Base-by-base conservation (phyloP, 2,329 filamentous ascomycete species). In the Cladosporium sp. region DNA sequence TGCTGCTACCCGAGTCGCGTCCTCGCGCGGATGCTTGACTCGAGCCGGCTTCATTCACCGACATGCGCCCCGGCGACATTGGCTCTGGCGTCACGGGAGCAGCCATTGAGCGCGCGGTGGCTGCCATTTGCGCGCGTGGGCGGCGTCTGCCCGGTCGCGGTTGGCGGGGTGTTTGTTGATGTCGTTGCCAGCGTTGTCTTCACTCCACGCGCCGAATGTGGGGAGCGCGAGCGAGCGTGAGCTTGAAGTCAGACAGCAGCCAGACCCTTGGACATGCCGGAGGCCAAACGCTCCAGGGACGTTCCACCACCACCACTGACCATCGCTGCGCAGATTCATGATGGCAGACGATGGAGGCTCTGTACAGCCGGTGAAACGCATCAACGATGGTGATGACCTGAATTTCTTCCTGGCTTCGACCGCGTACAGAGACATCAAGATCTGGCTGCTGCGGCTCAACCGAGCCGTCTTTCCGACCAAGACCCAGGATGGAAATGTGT, bases 391-490 rank as follows among this genome's bases (percentile, higher is more conserved):
- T 53, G 75, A 84, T 55, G 90, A 97, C 76, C 87, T 98, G 51
- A 70, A 81, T 16, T 81, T 79, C 57, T 98, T 97, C 69, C 81
- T 95, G 49, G 80, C 78, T 8, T 90, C 88, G 45, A 82, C 81
- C 60, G 93, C 89, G 42, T 96, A 97, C 72, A 80, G 83, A 54
- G 89, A 96, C 66, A 87, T 98, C 50, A 86, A 89, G 69, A 79
- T 82, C 43, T 97, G 95, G 68, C 75, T 97, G 43, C 77, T 95
- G 59, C 93, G 97, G 72, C 83, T 98, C 45, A 97, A 95, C 69
- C 83, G 85, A 54, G 81, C 91, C 9, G 82, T 97, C 72, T 87
- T 92, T 59, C 91, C 92, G 0, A 76, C 82, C 16, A 83, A 78
- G 59, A 61, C 66, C 2, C 55, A 65, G 2, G 66, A 70, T 35